Conservation (phyloP, 352 stramenopile genomes). For the Phytophthora macrochlamydospora region DNA sequence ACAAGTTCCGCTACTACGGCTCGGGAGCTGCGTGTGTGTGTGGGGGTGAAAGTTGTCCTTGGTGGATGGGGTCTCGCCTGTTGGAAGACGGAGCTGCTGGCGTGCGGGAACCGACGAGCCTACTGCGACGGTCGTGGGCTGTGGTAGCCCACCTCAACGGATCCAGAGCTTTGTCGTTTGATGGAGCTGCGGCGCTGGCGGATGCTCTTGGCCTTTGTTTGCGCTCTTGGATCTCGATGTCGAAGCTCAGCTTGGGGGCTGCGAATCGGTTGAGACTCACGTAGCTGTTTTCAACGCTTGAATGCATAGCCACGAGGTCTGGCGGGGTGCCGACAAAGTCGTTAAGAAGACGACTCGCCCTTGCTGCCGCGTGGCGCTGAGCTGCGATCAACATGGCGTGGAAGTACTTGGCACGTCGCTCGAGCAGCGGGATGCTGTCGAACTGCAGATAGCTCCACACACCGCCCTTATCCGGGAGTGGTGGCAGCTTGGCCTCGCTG, state of each 20-base stretch:
- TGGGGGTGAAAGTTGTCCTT: slow-evolving; percentile 3
- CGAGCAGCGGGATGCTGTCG: slow-evolving; percentile 62
- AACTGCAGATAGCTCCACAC: slow-evolving; percentile 78
- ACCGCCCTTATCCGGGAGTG: slow-evolving; percentile 70
- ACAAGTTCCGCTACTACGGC: slow-evolving; percentile 11
- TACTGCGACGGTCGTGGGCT: slow-evolving; percentile 27
- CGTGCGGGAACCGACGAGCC: neutral
- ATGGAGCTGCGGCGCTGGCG: slow-evolving; percentile 52
- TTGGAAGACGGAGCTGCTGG: slow-evolving; percentile 8
- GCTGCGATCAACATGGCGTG: slow-evolving; percentile 65
- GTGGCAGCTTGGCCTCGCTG: slow-evolving; percentile 41
- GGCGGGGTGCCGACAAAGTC: slow-evolving; percentile 72
- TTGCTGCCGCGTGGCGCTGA: slow-evolving; percentile 49
- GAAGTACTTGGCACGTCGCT: slow-evolving; percentile 69
- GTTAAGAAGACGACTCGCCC: slow-evolving; percentile 64
- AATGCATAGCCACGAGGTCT: slow-evolving; percentile 57
- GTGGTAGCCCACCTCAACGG: slow-evolving; percentile 23
- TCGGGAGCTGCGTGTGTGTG: slow-evolving; percentile 18
- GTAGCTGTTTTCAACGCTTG: slow-evolving; percentile 72
- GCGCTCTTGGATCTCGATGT: slow-evolving; percentile 75
- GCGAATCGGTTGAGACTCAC: slow-evolving; percentile 83
- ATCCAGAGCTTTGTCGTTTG: slow-evolving; percentile 42
- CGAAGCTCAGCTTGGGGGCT: slow-evolving; percentile 64
- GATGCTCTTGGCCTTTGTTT: slow-evolving; percentile 79
- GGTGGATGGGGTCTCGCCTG: slow-evolving; percentile 25